Evolutionary conservation across 192 early-diverging fungal genomes (phyloP).

Genomic region (Lobosporangium transversale): DNA sequence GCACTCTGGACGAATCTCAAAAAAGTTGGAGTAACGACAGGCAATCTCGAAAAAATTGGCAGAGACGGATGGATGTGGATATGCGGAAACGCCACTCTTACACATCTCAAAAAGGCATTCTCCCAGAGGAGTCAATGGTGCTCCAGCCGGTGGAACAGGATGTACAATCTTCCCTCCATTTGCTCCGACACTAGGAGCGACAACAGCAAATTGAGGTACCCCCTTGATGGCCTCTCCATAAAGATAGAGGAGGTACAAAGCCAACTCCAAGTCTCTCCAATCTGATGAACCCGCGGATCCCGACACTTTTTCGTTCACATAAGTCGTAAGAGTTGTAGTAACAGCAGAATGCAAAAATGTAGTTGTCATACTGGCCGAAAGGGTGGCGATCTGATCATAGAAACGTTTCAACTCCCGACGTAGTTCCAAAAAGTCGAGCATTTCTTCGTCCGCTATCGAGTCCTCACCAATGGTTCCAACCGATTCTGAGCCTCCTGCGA

Average conservation of each 20-base stretch:
- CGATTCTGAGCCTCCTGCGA: slow-evolving; percentile 43
- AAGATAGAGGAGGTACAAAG: slow-evolving; percentile 78
- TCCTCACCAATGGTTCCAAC: slow-evolving; percentile 45
- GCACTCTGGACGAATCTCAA: slow-evolving; percentile 69
- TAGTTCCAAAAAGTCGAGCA: slow-evolving; percentile 61
- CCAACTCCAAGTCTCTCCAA: slow-evolving; percentile 83
- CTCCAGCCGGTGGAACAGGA: slow-evolving; percentile 29
- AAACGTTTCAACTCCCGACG: slow-evolving; percentile 66
- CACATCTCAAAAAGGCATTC: slow-evolving; percentile 48
- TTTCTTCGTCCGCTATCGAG: slow-evolving; percentile 54
- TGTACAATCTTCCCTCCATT: slow-evolving; percentile 44
- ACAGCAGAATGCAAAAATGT: slow-evolving; percentile 70
- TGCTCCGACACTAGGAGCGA: slow-evolving; percentile 29
- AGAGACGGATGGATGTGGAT: slow-evolving; percentile 79
- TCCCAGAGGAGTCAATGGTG: slow-evolving; percentile 41
- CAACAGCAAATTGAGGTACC: slow-evolving; percentile 55
- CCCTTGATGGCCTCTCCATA: slow-evolving; percentile 75
- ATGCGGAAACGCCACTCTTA: slow-evolving; percentile 69
- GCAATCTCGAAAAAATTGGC: slow-evolving; percentile 81
- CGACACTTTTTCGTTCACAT: slow-evolving; percentile 55
- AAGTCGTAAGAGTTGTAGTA: slow-evolving; percentile 67
- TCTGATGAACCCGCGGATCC: slow-evolving; percentile 44
- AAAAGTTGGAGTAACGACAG: slow-evolving; percentile 75
- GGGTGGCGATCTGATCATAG: slow-evolving; percentile 78
- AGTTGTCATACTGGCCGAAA: slow-evolving; percentile 71